Base-by-base conservation (phyloP, 2,329 filamentous ascomycete genomes). In the Keithomyces neogunnii region DNA sequence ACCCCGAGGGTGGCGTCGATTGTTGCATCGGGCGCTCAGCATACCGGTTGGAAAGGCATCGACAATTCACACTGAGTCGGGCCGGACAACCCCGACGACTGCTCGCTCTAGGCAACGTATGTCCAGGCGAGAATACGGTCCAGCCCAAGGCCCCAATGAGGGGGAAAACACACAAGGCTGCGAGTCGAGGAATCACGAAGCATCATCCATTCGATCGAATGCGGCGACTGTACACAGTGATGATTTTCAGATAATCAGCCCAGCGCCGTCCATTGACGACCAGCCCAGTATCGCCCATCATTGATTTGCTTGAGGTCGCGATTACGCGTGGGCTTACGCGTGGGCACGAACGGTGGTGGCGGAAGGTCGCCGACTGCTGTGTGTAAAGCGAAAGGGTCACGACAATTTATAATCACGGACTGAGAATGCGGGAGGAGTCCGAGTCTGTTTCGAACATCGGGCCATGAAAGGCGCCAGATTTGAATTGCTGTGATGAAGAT, bases 221-320 rank as follows among this genome's bases (percentile, higher is more conserved):
- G 55, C 55, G 32, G 68, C 69, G 10, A 69, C 68, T 2, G 67
- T 71, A 4, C 62, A 65, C 40, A 69, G 62, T 31, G 67, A 71
- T 35, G 68, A 69, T 49, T 69, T 62, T 32, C 55, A 64, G 6
- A 46, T 58, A 4, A 38, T 51, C 4, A 32, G 55, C 19, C 49
- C 50, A 26, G 44, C 50, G 4, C 53, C 53, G 7, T 49, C 29
- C 6, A 46, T 31, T 31, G 26, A 35, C 11, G 8, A 29, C 6
- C 29, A 35, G 28, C 9, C 10, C 3, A 46, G 50, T 54, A 43
- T 26, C 42, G 3, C 36, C 13, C 13, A 8, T 6, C 9, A 26
- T 32, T 30, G 26, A 29, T 11, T 13, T 19, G 19, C 29, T 29
- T 11, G 26, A 47, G 26, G 28, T 3, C 19, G 19, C 19, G 19